These are phyloP conservation scores for Hippophae rhamnoides DNA, from an alignment of 306 rosid genomes.

Conservation along the genomic window DNA sequence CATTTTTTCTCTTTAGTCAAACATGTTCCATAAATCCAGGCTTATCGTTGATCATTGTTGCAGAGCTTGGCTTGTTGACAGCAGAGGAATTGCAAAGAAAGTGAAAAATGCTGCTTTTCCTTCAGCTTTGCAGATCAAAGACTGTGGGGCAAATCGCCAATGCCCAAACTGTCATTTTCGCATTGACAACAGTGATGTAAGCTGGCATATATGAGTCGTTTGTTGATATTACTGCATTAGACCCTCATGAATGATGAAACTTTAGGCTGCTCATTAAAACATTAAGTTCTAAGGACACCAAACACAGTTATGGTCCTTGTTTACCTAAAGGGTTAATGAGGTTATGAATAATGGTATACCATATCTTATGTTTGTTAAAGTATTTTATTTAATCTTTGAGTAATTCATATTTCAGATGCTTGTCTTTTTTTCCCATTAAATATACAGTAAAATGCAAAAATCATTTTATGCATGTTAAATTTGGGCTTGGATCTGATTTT, in stretches of 20 bases:
- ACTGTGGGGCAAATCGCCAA: slow-evolving; percentile 65
- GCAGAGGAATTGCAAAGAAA: slow-evolving; percentile 75
- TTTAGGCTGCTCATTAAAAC: slow-evolving; percentile 4
- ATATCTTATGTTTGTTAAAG: no score
- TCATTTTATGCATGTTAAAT: not conserved
- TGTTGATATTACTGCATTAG: not conserved
- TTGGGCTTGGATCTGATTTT: slow-evolving; percentile 2
- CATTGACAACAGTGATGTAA: slow-evolving; percentile 76
- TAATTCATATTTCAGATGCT: no score
- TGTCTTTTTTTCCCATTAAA: not conserved
- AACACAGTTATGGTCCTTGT: not conserved
- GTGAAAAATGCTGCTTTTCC: slow-evolving; percentile 42
- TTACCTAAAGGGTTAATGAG: no score
- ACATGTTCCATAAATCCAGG: not conserved
- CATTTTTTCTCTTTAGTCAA: not conserved
- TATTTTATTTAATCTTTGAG: no score
- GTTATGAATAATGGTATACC: no score
- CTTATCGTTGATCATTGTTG: slow-evolving; percentile 1
- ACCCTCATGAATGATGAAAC: not conserved
- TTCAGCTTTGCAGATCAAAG: slow-evolving; percentile 48
- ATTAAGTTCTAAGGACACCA: slow-evolving; percentile 1
- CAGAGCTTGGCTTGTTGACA: slow-evolving; percentile 75
- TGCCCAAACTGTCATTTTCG: slow-evolving; percentile 63
- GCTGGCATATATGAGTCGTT: slow-evolving; percentile 18
- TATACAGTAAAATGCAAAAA: not conserved